Evolutionary conservation across 805 yeast genomes (phyloP), one percentile per base, ranked within the genome.

Genomic region (Alloascoidea africana): DNA sequence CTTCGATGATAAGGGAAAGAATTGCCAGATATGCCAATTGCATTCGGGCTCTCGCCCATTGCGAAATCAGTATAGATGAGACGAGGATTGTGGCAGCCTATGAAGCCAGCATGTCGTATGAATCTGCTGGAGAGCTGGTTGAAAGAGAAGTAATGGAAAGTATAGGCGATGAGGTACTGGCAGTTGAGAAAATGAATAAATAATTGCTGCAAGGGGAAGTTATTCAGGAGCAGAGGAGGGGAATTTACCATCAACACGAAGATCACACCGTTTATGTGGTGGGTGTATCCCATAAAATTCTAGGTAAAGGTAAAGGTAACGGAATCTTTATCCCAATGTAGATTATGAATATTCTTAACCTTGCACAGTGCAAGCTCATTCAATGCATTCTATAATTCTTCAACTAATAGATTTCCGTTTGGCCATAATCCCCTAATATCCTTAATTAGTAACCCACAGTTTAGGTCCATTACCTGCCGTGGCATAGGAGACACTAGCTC

Each of bases 21-120:
- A 87, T 91, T 19, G 69, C 93, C 2, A 66, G 97, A 43, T 91
- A 91, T 55, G 70, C 79, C 37, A 85, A 85, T 54, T 87, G 91
- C 45, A 65, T 91, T 37, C 71, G 73, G 49, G 89, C 94, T 0
- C 63, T 91, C 42, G 80, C 84, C n/a, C 69, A 68, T 46, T 76
- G 86, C 46, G 94, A 84, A 50, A 70, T 91, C 43, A 94, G 94
- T 11, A 78, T 91, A 39, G 82, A 83, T 30, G 95, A 85, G 45
- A 70, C 73, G 41, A 64, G 97, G 48, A 67, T 91, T 14, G 68
- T 74, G 5, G 66, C 74, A 50, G 91, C 89, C 0, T 91, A 89
- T 57, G 97, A 91, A 50, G 85, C 94, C 14, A 82, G 94, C 59
- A 64, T 84, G 66, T 80, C 77, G 6, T 83, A 75, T 51, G 70